These are phyloP conservation scores for Podospora tetraspora DNA, from an alignment of 495 filamentous ascomycete genomes.

Conservation along the genomic window DNA sequence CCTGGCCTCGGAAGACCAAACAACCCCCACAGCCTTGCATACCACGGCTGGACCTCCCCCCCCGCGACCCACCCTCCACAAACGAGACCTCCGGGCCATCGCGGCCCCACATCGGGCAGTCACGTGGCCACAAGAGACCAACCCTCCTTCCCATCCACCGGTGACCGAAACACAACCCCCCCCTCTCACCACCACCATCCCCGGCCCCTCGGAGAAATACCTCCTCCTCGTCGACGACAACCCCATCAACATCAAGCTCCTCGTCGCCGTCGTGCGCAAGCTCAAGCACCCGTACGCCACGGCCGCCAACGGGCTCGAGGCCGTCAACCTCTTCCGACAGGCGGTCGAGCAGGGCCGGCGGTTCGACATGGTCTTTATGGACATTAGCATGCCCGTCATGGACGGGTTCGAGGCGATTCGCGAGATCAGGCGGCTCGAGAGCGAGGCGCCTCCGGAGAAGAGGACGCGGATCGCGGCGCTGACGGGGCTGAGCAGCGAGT, in stretches of 20 bases:
- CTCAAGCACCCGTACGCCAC: constrained; percentile 37
- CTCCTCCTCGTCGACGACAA: constrained; percentile 73
- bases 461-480: constrained; percentile 58
- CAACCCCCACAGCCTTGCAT: background rate
- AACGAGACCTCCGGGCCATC: background rate
- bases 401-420: constrained; percentile 54
- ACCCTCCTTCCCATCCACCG: background rate
- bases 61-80: background rate
- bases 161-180: background rate
- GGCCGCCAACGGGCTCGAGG: constrained; percentile 42
- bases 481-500: constrained; percentile 60
- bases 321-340: constrained; percentile 35
- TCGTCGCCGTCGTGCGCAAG: constrained; percentile 55
- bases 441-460: constrained; percentile 25
- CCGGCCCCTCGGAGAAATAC: constrained; percentile 11
- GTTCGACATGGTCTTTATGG: constrained; percentile 57
- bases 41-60: background rate
- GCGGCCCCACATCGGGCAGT: no score
- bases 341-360: constrained; percentile 15
- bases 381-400: constrained; percentile 66
- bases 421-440: constrained; percentile 51
- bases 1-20: background rate
- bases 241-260: constrained; percentile 65
- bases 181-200: background rate
- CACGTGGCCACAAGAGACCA: background rate